Conservation (phyloP, 352 stramenopile genomes). For the Pythium angustatum region DNA sequence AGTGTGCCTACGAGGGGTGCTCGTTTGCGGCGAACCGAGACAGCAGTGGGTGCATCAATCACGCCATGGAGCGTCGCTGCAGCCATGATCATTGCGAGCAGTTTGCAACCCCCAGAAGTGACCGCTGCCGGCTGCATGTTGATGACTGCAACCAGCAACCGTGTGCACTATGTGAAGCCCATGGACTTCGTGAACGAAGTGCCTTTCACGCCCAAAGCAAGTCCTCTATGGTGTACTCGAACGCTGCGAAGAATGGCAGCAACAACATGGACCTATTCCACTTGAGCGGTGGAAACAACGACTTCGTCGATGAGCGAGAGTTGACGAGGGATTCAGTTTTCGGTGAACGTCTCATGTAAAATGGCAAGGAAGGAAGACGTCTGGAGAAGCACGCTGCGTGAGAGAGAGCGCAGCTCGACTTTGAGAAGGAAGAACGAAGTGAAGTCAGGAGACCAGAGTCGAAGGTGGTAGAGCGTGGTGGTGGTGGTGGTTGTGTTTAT, state of each 20-base stretch:
- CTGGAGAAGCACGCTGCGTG: neutral
- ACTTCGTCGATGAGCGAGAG: conserved; percentile 27
- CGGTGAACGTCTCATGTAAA: conserved; percentile 16
- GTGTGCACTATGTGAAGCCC: conserved; percentile 53
- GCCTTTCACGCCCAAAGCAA: conserved; percentile 10
- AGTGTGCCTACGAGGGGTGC: conserved; percentile 65
- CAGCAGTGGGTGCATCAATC: conserved; percentile 47
- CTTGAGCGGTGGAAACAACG: conserved; percentile 10
- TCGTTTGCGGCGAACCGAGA: conserved; percentile 36
- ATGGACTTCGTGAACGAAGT: conserved; percentile 19
- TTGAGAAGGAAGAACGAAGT: neutral
- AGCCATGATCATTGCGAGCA: conserved; percentile 66
- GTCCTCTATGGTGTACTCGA: neutral
- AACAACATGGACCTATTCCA: conserved; percentile 16
- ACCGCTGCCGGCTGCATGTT: conserved; percentile 50
- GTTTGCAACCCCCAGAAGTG: conserved; percentile 38
- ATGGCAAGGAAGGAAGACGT: neutral
- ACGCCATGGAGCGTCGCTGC: conserved; percentile 46
- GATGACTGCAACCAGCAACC: conserved; percentile 51
- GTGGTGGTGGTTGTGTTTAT: conserved; percentile 7
- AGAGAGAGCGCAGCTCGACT: neutral
- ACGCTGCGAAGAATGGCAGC: conserved; percentile 1
- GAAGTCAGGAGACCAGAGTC: too few species aligned
- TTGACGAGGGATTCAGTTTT: conserved; percentile 26
- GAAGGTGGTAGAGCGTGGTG: conserved; percentile 10